Conservation (phyloP, 805 yeast species). For the Barnettozyma vustinii region DNA sequence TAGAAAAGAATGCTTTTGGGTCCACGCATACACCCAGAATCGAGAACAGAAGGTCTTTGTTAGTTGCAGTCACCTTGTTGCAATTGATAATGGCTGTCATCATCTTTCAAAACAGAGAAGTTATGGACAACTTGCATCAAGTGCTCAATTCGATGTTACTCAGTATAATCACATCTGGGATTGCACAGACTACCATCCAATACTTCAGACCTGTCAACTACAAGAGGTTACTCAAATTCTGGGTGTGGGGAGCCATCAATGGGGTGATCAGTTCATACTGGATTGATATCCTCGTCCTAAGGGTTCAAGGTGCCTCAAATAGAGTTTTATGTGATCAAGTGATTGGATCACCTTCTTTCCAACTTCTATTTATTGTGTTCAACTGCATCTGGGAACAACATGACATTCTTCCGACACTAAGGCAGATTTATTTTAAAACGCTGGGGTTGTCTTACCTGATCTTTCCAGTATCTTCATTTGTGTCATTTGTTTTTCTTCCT, state of each 20-base stretch:
- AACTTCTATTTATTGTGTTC: constrained; percentile 42
- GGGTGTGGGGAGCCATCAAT: constrained; percentile 56
- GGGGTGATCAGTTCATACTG: constrained; percentile 51
- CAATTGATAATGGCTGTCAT: constrained; percentile 8
- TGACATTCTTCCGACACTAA: constrained; percentile 28
- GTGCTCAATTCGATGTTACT: constrained; percentile 21
- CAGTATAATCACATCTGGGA: constrained; percentile 20
- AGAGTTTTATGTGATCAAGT: constrained; percentile 49
- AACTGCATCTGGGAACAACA: constrained; percentile 52
- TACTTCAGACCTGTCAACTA: constrained; percentile 18
- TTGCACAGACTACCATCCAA: constrained; percentile 23
- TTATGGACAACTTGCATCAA: constrained; percentile 20
- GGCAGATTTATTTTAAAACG: constrained; percentile 39
- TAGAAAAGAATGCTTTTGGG: constrained; percentile 16
- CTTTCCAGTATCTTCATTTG: constrained; percentile 55
- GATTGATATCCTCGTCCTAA: constrained; percentile 42
- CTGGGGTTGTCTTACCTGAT: constrained; percentile 47
- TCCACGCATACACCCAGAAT: not conserved
- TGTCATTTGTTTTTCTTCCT: constrained; percentile 45
- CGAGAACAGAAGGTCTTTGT: not conserved
- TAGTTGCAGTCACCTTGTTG: constrained; percentile 9
- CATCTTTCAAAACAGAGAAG: constrained; percentile 19
- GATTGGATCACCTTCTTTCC: constrained; percentile 51
- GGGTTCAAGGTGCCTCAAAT: constrained; percentile 30
- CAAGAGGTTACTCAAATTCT: constrained; percentile 35